phyloP scores from a whole-genome alignment of 176 grass and related monocot species.

The Aegilops bicornis region DNA sequence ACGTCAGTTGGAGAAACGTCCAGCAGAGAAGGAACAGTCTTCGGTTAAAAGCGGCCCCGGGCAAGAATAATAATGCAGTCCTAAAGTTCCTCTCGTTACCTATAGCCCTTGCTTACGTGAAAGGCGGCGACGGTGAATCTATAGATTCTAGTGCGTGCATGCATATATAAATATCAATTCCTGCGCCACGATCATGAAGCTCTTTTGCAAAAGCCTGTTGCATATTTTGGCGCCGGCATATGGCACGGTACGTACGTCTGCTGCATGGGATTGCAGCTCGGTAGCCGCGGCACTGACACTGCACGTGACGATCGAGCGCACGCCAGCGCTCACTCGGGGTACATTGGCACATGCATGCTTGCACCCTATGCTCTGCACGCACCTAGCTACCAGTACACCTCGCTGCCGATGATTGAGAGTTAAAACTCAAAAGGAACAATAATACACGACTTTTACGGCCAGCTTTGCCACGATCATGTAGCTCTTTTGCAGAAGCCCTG shows the following conservation, averaged over 20 bases:
- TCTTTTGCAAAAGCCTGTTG: background rate
- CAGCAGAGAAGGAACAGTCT: too few relatives aligned
- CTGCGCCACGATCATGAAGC: background rate
- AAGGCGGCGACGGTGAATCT: background rate
- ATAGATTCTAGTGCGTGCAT: background rate
- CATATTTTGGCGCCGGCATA: background rate
- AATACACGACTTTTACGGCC: background rate
- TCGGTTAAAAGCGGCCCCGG: too few relatives aligned
- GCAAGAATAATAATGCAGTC: too few relatives aligned
- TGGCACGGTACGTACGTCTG: background rate
- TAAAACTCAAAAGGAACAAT: background rate
- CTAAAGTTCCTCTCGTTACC: too few relatives aligned
- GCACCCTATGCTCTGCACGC: background rate
- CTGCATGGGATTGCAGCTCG: background rate
- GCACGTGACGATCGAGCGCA: background rate
- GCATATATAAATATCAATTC: background rate
- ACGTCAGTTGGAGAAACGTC: too few relatives aligned
- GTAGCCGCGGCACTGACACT: background rate
- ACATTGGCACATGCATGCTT: background rate
- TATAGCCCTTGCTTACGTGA: background rate
- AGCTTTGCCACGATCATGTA: background rate
- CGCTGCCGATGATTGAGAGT: background rate
- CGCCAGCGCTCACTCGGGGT: background rate
- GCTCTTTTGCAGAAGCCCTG: too few relatives aligned
- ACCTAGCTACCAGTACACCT: background rate